These are phyloP conservation scores for Saraca asoca DNA, from an alignment of 331 rosid genomes.

Conservation along the genomic window DNA sequence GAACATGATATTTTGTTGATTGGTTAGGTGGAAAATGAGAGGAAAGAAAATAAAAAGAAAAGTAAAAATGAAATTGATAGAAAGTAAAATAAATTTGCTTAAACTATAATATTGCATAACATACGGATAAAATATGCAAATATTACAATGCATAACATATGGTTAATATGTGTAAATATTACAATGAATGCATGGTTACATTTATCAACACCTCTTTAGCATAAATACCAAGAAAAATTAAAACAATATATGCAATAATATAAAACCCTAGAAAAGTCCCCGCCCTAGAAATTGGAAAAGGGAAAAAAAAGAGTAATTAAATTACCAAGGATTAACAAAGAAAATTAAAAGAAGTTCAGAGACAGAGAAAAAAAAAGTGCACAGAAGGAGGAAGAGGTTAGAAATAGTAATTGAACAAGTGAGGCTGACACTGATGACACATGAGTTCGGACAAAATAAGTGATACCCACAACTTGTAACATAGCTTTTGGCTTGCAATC, in stretches of 20 bases:
- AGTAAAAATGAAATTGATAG: too few species aligned
- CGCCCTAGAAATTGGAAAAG: slow-evolving; percentile 14
- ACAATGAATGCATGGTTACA: too few species aligned
- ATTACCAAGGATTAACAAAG: slow-evolving; percentile 6
- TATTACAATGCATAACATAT: too few species aligned
- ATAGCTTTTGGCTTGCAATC: not conserved
- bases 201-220: slow-evolving; percentile 33
- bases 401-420: not conserved
- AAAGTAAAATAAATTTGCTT: too few species aligned
- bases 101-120: too few species aligned
- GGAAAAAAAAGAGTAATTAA: slow-evolving; percentile 23
- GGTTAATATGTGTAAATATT: too few species aligned
- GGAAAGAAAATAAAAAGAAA: too few species aligned
- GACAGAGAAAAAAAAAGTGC: not conserved
- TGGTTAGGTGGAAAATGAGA: too few species aligned
- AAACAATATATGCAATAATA: too few species aligned
- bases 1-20: too few species aligned
- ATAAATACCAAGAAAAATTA: not conserved
- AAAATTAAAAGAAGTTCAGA: not conserved
- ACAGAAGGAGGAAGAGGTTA: slow-evolving; percentile 14
- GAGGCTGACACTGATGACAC: not conserved
- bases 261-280: not conserved
- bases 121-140: too few species aligned
- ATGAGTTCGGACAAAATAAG: slow-evolving; percentile 29
- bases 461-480: slow-evolving; percentile 21